Evolutionary conservation across 371 early-diverging fungal species (phyloP).

Genomic region (Lichtheimia corymbifera): DNA sequence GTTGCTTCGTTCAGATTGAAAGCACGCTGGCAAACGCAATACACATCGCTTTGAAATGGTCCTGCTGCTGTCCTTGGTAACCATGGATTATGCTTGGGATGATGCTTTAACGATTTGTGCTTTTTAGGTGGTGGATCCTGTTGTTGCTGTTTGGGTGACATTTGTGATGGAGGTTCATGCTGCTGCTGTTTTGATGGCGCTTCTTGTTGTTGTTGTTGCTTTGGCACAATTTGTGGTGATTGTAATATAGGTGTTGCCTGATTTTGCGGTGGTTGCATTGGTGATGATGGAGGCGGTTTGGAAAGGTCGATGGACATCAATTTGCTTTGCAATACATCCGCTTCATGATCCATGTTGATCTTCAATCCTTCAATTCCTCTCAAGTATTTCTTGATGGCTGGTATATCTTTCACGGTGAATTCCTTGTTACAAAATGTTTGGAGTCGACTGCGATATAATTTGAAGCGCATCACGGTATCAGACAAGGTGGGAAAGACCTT

Average conservation of each 20-base stretch:
- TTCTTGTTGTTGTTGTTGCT: too few species aligned
- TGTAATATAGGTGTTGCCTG: conserved; percentile 15
- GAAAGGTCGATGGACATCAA: conserved; percentile 13
- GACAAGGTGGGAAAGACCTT: conserved; percentile 56
- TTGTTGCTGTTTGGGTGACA: too few species aligned
- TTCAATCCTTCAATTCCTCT: conserved; percentile 63
- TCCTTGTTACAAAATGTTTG: conserved; percentile 34
- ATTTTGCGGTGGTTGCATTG: too few species aligned
- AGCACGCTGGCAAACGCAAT: conserved; percentile 44
- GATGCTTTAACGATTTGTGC: too few species aligned
- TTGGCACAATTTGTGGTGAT: not conserved
- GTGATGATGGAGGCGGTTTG: too few species aligned
- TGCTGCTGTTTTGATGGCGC: not conserved
- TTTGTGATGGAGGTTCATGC: not conserved
- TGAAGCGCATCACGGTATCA: conserved; percentile 43
- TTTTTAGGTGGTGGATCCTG: too few species aligned
- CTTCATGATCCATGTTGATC: conserved; percentile 46
- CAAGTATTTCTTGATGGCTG: conserved; percentile 42
- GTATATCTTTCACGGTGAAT: conserved; percentile 30
- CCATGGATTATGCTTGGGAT: not conserved
- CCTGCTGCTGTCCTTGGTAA: conserved; percentile 15
- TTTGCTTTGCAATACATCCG: conserved; percentile 46
- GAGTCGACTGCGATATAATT: conserved; percentile 31
- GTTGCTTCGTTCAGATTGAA: conserved; percentile 18
- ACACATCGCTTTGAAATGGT: conserved; percentile 13